Percentiles rank a stretch among this genome's conserved stretches.
Conservation (phyloP, 306 rosid genomes). For the Lotus japonicus region DNA sequence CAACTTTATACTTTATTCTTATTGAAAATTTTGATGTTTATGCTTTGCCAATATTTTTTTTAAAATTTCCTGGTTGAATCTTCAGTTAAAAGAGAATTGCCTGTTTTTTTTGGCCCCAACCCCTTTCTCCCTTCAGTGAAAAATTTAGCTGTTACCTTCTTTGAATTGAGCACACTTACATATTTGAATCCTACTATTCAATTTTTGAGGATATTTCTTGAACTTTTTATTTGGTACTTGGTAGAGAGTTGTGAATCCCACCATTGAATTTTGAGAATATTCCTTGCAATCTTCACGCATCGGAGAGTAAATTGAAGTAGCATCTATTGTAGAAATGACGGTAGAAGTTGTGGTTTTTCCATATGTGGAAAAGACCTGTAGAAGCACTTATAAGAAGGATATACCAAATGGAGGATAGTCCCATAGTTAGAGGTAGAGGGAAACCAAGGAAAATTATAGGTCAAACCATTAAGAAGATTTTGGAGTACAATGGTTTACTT, state of each 20-base stretch:
- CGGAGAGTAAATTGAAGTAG: no score
- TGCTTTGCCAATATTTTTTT: neutral
- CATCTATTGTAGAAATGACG: no score
- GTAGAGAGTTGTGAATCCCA: neutral
- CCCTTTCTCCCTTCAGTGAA: neutral
- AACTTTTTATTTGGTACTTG: neutral
- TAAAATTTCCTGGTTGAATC: neutral
- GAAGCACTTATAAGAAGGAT: no score
- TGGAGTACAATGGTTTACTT: no score
- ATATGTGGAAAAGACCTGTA: no score
- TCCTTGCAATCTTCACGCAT: neutral
- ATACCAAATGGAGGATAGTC: no score
- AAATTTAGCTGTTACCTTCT: neutral
- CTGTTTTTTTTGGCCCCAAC: neutral
- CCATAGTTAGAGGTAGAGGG: no score
- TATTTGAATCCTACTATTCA: neutral
- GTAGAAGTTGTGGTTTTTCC: no score
- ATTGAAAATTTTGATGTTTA: neutral
- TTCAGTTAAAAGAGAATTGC: conserved; percentile 4
- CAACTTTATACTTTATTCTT: conserved; percentile 10
- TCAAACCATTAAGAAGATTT: no score
- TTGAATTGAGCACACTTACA: neutral
- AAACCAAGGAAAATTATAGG: no score
- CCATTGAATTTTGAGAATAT: no score
- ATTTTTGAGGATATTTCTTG: neutral